Evolutionary conservation across 2,329 filamentous ascomycete species (phyloP).

Genomic region (Cladophialophora bantiana): DNA sequence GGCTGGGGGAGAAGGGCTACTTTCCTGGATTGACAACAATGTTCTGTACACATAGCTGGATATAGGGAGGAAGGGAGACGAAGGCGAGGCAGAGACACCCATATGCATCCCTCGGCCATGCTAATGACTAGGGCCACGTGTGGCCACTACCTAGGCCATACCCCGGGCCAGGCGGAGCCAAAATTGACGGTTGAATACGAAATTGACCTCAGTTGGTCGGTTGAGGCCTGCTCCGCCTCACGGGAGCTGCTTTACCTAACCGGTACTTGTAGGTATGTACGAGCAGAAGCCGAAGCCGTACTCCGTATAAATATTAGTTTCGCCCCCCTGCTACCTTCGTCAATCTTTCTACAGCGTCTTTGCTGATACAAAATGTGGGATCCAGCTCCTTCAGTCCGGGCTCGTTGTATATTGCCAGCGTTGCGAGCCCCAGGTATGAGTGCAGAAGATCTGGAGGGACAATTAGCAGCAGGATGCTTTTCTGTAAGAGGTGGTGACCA

Average conservation of each 20-base stretch:
- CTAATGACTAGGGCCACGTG: too few relatives aligned
- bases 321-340: constrained; percentile 52
- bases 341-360: constrained; percentile 51
- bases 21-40: too few relatives aligned
- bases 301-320: constrained; percentile 15
- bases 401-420: constrained; percentile 76
- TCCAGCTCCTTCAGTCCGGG: constrained; percentile 74
- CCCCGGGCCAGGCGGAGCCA: background rate
- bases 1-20: background rate
- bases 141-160: too few relatives aligned
- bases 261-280: background rate
- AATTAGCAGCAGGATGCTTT: constrained; percentile 38
- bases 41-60: too few relatives aligned
- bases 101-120: too few relatives aligned
- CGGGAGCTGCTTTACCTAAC: background rate
- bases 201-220: background rate
- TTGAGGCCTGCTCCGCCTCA: background rate
- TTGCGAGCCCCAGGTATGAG: constrained; percentile 84
- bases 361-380: constrained; percentile 75
- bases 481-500: background rate
- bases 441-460: constrained; percentile 73
- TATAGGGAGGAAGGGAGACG: too few relatives aligned
- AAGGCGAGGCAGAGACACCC: too few relatives aligned
- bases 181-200: background rate
- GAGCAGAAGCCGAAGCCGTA: background rate